Base-by-base conservation (phyloP, 495 filamentous ascomycete species). In the Penicillium lagena region DNA sequence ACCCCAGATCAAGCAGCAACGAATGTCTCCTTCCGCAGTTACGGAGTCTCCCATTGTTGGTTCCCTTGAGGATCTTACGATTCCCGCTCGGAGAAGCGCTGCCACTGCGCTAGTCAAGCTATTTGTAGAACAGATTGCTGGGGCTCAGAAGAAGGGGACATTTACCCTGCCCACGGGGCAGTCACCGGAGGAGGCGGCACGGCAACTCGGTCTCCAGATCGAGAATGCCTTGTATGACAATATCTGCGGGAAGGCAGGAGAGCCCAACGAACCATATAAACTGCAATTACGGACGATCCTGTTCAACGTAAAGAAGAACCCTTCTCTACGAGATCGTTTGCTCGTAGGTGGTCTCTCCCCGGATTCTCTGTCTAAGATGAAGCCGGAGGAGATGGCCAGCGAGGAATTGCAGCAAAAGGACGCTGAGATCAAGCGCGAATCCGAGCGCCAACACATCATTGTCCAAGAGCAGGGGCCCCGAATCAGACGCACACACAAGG, bases 401-500 rank as follows among this genome's bases (percentile, higher is more conserved):
- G 86, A 95, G 62, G 89, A 97, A 56, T 73, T 87, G 52, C 87
- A 95, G 64, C 79, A 80, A 42, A 81, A 86, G 64, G 83, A 79
- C 39, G 86, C 86, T 10, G 72, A 78, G 45, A 82, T 86, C 64
- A 81, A 82, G 52, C 76, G 82, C 40, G 85, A 90, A 59, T 81
- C 85, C 1, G 93, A 96, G 49, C 86, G 93, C 50, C 90, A 96
- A 51, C 81, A 89, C 40, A 87, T 90, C 39, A 79, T 95, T 40
- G 76, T 90, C 29, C 80, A 87, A 33, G 88, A 95, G 32, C 82
- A 90, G 51, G 81, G 79, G 0, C 93, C 91, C 7, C 80, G 90
- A 4, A 85, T 95, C 44, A 78, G 90, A 54, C 82, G 86, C 50
- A 96, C 91, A 2, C 93, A 97, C 61, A 98, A 96, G 63, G 93